Evolutionary conservation across 2,329 filamentous ascomycete genomes (phyloP), one percentile per base, ranked within the genome.

Genomic region (Claviceps capensis): DNA sequence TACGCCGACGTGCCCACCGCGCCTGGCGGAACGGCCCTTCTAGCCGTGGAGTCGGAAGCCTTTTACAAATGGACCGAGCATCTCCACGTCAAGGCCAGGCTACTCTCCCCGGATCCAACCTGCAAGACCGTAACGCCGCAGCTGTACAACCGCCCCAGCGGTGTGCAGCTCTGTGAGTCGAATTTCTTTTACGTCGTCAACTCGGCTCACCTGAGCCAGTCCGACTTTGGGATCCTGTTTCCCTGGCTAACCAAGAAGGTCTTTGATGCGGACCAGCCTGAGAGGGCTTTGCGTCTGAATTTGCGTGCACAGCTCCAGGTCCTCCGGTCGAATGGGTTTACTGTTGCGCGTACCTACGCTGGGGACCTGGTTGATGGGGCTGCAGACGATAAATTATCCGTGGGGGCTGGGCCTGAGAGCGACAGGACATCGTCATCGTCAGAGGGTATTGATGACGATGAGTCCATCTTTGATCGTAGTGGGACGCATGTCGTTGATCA

Each of bases 141-240:
- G 4, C 56, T 69, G 9, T 72, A 71, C 56, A 65, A 74, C 52
- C 66, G 70, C 3, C 67, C 66, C 4, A 68, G 69, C 51, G 72
- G 71, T 8, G 63, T 69, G 30, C 65, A 62, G 51, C 65, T 77
- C 14, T 59, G 68, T 0, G 71, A 74, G 52, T 82, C 87, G 4
- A 77, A 83, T 58, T 79, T 91, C 61, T 94, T 86, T 69, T 91
- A 87, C 64, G 82, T 87, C 2, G 64, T 74, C 14, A 72, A 77
- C 45, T 85, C 83, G n/a, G 86, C 88, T 0, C 88, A 95, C 63
- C 75, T 94, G 26, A 87, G 78, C 53, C 88, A 94, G 66, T 86
- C 81, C 19, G 88, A 95, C 62, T 94, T 93, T 59, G 88, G 86
- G 38, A 70, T 93, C 23, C 68, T 95, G 22, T 94, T 94, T 62